These are phyloP conservation scores for Cucumis melo DNA, from an alignment of 306 rosid genomes.

Conservation along the genomic window DNA sequence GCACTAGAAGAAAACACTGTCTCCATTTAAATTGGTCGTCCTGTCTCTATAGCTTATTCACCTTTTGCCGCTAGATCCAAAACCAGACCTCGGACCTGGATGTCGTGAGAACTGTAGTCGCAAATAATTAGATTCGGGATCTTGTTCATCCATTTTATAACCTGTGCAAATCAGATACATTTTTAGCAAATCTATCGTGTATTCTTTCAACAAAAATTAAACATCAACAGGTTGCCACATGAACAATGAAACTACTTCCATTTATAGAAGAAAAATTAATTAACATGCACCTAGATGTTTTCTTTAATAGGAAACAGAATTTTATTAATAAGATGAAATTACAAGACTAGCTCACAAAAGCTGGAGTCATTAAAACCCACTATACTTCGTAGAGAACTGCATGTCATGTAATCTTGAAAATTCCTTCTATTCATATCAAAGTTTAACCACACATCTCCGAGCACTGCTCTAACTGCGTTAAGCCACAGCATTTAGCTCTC, in stretches of 20 bases:
- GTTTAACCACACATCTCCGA: neutral
- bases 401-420: neutral
- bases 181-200: conserved; percentile 19
- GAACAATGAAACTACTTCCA: neutral
- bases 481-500: neutral
- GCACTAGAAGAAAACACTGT: neutral
- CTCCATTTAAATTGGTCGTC: neutral
- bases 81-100: conserved; percentile 78
- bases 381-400: neutral
- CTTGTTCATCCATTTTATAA: conserved; percentile 59
- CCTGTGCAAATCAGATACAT: conserved; percentile 32
- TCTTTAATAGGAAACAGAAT: neutral
- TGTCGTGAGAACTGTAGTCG: conserved; percentile 79
- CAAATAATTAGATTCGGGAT: conserved; percentile 48
- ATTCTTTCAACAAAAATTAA: neutral
- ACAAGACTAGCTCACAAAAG: neutral
- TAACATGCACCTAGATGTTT: neutral
- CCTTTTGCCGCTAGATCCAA: conserved; percentile 58
- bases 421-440: neutral
- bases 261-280: neutral
- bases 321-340: neutral
- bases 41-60: conserved; percentile 17
- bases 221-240: neutral
- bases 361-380: neutral
- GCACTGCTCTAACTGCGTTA: neutral